Evolutionary conservation across 2,329 filamentous ascomycete genomes (phyloP), one percentile per base, ranked within the genome.

Genomic region (Capronia coronata): DNA sequence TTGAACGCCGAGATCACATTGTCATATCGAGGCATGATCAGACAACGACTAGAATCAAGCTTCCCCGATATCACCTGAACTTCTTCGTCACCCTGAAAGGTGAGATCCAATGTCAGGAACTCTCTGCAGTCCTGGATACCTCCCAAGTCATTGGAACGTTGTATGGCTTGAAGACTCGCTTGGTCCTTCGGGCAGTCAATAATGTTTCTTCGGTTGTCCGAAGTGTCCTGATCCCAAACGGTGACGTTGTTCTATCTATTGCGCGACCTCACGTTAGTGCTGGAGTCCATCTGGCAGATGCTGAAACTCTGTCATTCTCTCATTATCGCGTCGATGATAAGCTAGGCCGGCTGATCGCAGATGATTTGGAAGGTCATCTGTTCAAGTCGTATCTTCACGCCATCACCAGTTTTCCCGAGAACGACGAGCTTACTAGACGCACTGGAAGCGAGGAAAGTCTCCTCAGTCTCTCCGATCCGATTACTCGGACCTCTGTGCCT

Each of bases 1-100:
- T 78, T 2, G 74, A 75, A 46, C 34, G 59, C 1, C 18, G 19
- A 0, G 3, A 43, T 0, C 58, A 68, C 22, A 65, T 75, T 7
- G 64, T 75, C 19, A 61, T 69, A 1, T 58, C 62, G 0, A 51
- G 63, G n/a, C 45, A 61, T 18, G 5, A 42, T 0, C 45, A 51
- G 2, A 46, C 43, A 0, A 49, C 18, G 1, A 32, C 29, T 0
- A 59, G 69, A 0, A 63, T 76, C 1, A 64, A 71, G 1, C 50
- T 82, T 0, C 75, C 76, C 0, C 65, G 72, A 1, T 60, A 78
- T 0, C 67, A 71, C 3, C 62, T 81, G 0, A 65, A 67, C 0
- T 83, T 82, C 49, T 59, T 51, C 6, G 46, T 77, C 1, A 53
- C 57, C 1, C 14, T 35, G 11, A 6, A 32, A 25, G 47, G 55